These are phyloP conservation scores for Oryza longistaminata DNA, from an alignment of 176 grass and related monocot genomes.

Conservation along the genomic window DNA sequence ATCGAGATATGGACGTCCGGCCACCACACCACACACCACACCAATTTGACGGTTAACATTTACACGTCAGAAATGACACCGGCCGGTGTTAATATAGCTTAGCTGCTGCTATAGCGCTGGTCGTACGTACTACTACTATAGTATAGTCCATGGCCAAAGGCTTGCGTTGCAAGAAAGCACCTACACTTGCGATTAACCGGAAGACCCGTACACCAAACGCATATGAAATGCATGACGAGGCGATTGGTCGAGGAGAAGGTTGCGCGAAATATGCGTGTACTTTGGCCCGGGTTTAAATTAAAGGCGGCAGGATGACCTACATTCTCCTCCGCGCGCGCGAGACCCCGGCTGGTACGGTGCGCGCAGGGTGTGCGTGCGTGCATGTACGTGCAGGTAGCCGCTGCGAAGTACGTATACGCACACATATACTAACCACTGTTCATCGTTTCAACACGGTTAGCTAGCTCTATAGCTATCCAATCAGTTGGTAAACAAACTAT, in stretches of 20 bases:
- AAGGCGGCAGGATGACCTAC: conserved; percentile 13
- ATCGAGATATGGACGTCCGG: neutral
- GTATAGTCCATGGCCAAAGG: neutral
- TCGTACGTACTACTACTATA: neutral
- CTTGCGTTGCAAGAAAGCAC: conserved; percentile 48
- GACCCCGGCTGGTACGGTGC: neutral
- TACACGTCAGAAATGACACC: conserved; percentile 34
- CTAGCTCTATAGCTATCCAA: neutral
- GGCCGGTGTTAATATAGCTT: neutral
- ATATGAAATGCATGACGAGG: neutral
- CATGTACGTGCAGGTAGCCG: neutral
- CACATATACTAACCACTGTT: neutral
- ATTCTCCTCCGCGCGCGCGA: neutral
- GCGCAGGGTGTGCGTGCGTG: neutral
- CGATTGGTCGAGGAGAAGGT: neutral
- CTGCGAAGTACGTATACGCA: neutral
- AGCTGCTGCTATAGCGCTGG: neutral
- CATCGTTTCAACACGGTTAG: neutral
- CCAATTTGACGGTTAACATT: conserved; percentile 29
- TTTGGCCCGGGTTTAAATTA: neutral
- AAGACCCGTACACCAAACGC: conserved; percentile 16
- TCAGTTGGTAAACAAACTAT: conserved; percentile 17
- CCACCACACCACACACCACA: neutral
- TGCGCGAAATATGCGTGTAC: neutral
- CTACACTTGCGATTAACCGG: neutral